Evolutionary conservation across 306 rosid species (phyloP), one percentile per base, ranked within the genome.

Genomic region (Cucumis cinereus): DNA sequence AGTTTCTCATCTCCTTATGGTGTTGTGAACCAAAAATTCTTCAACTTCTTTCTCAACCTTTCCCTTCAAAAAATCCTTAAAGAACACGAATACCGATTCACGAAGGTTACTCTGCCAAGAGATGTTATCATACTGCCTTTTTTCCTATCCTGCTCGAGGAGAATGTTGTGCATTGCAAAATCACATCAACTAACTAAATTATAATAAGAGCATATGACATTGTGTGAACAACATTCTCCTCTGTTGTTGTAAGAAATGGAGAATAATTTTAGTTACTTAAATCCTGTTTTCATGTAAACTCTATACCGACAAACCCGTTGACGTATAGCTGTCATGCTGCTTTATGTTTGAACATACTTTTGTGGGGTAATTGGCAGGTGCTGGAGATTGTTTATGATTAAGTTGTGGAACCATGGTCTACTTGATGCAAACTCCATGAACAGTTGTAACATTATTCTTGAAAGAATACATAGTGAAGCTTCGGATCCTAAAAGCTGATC

Each of bases 341-440:
- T 69, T 41, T 40, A 68, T 43, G 22, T 22, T 22, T 8, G 74
- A 69, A 69, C 74, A 5, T 40, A 43, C 10, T 10, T 43, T 45
- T 52, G 30, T 61, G 53, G 72, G 60, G 33, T 30, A 30, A 30
- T 83, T 88, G 70, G 81, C 90, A 94, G 99, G 90, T 33, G 68
- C 56, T 94, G 97, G 97, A 89, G 88, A 81, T 12, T 88, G 62
- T 84, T 85, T 24, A 86, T 85, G 95, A 81, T 90, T 84, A 94
- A 89, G 81, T 80, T 92, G 47, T 89, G 84, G 87, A 88, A 82
- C 79, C 90, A 83, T 12, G 91, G 87, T 76, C 95, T 94, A 77
- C 88, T 90, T 62, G 89, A 92, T 79, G 86, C 82, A 10, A 66
- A 74, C 56, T 75, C 81, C 77, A 75, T 94, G 81, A 62, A 82